Evolutionary conservation across 2,329 filamentous ascomycete species (phyloP), one percentile per base, ranked within the genome.

Genomic region (Plenodomus tracheiphilus): DNA sequence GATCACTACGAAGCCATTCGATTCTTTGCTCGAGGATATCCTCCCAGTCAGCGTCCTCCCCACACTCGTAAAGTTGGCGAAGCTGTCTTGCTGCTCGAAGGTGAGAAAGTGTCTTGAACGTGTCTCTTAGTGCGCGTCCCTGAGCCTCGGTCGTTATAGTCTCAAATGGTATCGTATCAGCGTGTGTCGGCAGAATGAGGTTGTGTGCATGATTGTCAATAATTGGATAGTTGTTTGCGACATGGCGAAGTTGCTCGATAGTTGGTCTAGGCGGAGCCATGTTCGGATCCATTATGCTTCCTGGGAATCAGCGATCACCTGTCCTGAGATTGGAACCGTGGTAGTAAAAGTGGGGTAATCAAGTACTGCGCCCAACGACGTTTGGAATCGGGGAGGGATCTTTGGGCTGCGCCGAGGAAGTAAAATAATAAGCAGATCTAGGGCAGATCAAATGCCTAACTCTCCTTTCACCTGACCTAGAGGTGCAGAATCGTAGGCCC

Each of bases 121-220:
- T 81, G 47, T 86, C 82, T 36, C 81, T 69, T 21, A 93, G 75
- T 11, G 89, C 88, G 47, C 82, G 76, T 7, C 86, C 88, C 48
- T 82, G 76, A 1, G 89, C 90, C 74, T 94, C 89, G 6, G 86
- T 87, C 1, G 85, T 84, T 54, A 91, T 85, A 38, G 84, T 80
- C 40, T 85, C 78, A 17, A 85, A 77, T 7, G 81, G 77, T 45
- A 82, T 74, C 18, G 77, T 76, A 48, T 72, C 69, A 21, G 81
- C 68, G 10, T 77, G 70, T 17, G 76, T 72, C 6, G 75, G 74
- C 32, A 80, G 80, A 9, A 90, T 79, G 1, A 91, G 77, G 21
- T 87, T 86, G 56, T 89, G 87, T 2, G 85, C 85, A 64, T 90
- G 87, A 59, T 88, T 84, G 72, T 91, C 87, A 68, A 91, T 85